phyloP scores from a whole-genome alignment of 1,139 yeast species.

The Blastobotrys apis region DNA sequence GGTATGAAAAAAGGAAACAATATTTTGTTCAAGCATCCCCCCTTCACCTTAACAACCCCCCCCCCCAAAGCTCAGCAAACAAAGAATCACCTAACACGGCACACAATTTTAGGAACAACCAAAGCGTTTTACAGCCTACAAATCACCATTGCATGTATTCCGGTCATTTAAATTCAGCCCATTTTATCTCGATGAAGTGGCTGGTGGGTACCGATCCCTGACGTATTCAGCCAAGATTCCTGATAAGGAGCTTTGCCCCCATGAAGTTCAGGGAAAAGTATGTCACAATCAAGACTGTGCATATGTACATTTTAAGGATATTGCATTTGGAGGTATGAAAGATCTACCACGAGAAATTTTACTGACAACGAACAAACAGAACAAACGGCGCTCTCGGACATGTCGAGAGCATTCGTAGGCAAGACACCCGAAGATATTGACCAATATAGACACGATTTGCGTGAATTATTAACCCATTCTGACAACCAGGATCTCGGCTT shows the following conservation, averaged over 20 bases:
- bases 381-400: constrained; percentile 19
- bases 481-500: constrained; percentile 14
- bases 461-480: constrained; percentile 23
- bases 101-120: constrained; percentile 18
- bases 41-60: too few relatives aligned
- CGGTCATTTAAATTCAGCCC: constrained; percentile 33
- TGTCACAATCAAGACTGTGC: constrained; percentile 28
- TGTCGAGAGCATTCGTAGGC: constrained; percentile 27
- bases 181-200: constrained; percentile 21
- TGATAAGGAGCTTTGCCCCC: constrained; percentile 26
- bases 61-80: too few relatives aligned
- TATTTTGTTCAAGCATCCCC: too few relatives aligned
- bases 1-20: constrained; percentile 13
- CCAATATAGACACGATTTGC: constrained; percentile 22
- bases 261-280: constrained; percentile 24
- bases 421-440: constrained; percentile 22
- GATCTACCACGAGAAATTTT: background rate
- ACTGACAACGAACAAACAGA: constrained; percentile 18
- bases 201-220: constrained; percentile 26
- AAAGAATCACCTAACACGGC: background rate
- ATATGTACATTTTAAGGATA: constrained; percentile 31
- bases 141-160: constrained; percentile 30
- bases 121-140: constrained; percentile 22
- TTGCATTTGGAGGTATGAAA: constrained; percentile 22
- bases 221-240: constrained; percentile 28